Base-by-base conservation (phyloP, 108 stramenopile genomes). In the Fragilariopsis cylindrus region DNA sequence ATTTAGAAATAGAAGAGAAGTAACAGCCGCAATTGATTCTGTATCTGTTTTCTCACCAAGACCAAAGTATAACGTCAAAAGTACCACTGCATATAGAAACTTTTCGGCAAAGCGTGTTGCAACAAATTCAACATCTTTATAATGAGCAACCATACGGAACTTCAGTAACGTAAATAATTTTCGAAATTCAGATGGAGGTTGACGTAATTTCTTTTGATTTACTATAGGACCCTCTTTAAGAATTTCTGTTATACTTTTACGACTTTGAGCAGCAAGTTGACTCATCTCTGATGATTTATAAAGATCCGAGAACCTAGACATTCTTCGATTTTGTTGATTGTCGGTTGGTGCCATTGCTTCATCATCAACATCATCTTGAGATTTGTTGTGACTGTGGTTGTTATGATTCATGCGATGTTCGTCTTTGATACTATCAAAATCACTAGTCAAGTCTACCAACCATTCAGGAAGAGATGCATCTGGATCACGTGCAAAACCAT, bases 91-190 rank as follows among this genome's bases (percentile, higher is more conserved):
- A 49, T 53, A 76, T 8, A 76, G 7, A 19, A 71, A 60, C 57
- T 76, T 76, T 69, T 76, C 76, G 7, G 70, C 76, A 39, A 76
- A 63, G 4, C 76, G 56, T 40, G 69, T 45, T 11, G 57, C 70
- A n/a, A 76, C 3, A 49, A 71, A 76, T 12, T 76, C 69, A 3
- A 1, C 76, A 60, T 70, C 69, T 41, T 48, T 47, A 54, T 62
- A 76, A 42, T 73, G 72, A 48, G 72, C 72, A n/a, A 62, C 30
- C 58, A 60, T 60, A 30, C 72, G 72, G 30, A 45, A 73, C 45
- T 64, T 62, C 5, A 73, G 42, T 7, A 73, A 56, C 11, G 72
- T 73, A 15, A 73, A 12, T 5, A 73, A 45, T 45, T 46, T 43
- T 12, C 60, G 42, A 39, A 62, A 42, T 60, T 73, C 62, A 48